These are phyloP conservation scores for Trichophyton benhamiae DNA, from an alignment of 2,329 filamentous ascomycete species.

Conservation along the genomic window DNA sequence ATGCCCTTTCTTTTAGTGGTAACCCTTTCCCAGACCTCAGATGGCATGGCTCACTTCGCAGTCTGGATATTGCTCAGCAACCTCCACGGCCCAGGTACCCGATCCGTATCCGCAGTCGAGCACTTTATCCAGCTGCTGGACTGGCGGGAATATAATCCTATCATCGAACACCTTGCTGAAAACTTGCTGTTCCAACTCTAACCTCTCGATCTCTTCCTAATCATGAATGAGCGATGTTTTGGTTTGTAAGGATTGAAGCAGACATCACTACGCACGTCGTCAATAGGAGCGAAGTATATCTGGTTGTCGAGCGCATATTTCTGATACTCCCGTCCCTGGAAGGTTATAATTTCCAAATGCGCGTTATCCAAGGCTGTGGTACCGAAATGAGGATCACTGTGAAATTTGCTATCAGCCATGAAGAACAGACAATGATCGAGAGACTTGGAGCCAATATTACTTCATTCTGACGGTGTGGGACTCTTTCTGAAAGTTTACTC, in stretches of 20 bases:
- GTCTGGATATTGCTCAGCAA: constrained; percentile 50
- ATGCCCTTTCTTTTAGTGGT: background rate
- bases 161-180: constrained; percentile 54
- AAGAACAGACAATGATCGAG: background rate
- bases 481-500: background rate
- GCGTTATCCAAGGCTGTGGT: constrained; percentile 44
- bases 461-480: background rate
- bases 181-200: constrained; percentile 51
- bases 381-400: constrained; percentile 34
- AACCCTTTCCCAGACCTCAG: background rate
- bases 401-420: constrained; percentile 18
- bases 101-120: constrained; percentile 63
- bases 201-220: constrained; percentile 55
- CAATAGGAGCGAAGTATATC: constrained; percentile 56
- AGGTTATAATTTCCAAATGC: constrained; percentile 46
- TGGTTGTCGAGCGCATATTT: constrained; percentile 52
- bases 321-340: constrained; percentile 55
- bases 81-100: constrained; percentile 58
- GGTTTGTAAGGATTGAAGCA: background rate
- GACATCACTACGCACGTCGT: constrained; percentile 45
- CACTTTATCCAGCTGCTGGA: constrained; percentile 45
- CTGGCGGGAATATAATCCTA: constrained; percentile 57
- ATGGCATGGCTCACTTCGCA: constrained; percentile 45
- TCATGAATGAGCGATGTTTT: background rate
- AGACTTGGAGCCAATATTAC: background rate